Evolutionary conservation across 371 early-diverging fungal species (phyloP).

Genomic region (Blakeslea trispora): DNA sequence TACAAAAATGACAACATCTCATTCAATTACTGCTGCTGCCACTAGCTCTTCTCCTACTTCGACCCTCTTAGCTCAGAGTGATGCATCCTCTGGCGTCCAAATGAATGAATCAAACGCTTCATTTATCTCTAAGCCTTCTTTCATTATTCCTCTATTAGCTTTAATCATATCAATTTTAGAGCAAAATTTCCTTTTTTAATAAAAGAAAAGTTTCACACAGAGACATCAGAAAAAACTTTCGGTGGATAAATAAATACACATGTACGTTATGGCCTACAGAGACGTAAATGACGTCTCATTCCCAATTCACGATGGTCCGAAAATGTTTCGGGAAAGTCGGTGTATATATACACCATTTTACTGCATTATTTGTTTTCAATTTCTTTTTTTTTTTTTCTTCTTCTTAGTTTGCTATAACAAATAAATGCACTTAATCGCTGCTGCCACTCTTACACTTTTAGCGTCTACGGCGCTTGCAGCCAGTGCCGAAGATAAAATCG

Average conservation of each 20-base stretch:
- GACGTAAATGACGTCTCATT: neutral
- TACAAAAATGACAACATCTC: conserved; percentile 1
- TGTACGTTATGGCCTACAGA: neutral
- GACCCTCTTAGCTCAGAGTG: neutral
- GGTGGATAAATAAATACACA: neutral
- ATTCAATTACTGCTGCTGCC: neutral
- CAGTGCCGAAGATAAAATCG: conserved; percentile 15
- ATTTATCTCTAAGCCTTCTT: neutral
- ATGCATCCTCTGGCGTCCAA: neutral
- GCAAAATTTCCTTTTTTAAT: neutral
- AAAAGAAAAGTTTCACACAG: neutral
- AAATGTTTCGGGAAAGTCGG: neutral
- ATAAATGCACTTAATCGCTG: conserved; percentile 13
- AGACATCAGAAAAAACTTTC: neutral
- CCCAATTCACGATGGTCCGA: neutral
- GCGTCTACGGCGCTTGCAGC: neutral
- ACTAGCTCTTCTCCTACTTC: neutral
- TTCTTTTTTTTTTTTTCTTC: conserved; percentile 15
- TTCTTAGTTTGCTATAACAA: conserved; percentile 8
- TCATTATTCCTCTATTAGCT: neutral
- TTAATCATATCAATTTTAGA: too few relatives aligned
- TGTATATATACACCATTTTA: neutral
- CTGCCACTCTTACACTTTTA: neutral
- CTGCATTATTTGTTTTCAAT: conserved; percentile 4
- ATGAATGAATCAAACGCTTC: neutral